Evolutionary conservation across 805 yeast species (phyloP).

Genomic region (Schwanniomyces occidentalis): DNA sequence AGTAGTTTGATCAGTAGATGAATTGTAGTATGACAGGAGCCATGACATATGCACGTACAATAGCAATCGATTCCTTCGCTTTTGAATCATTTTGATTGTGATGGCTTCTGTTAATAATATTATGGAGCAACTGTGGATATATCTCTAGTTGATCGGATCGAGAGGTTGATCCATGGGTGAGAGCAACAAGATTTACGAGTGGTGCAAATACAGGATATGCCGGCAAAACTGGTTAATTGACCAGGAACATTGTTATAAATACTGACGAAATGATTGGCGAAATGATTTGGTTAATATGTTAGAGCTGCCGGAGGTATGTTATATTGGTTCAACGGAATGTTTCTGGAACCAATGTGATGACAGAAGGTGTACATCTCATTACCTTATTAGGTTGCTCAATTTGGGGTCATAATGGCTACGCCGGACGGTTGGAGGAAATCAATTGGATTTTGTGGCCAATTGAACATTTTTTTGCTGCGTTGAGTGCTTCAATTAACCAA

Average conservation of each 20-base stretch:
- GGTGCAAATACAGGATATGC: constrained; percentile 48
- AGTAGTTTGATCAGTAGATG: no score
- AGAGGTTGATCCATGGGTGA: constrained; percentile 20
- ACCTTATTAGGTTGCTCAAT: constrained; percentile 44
- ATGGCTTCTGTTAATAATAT: constrained; percentile 53
- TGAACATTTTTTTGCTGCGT: constrained; percentile 47
- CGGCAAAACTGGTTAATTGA: constrained; percentile 67
- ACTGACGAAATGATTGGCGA: constrained; percentile 39
- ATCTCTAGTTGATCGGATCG: constrained; percentile 42
- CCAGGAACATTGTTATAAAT: constrained; percentile 42
- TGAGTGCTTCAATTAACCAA: constrained; percentile 10
- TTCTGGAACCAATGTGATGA: no score
- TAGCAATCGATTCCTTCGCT: constrained; percentile 52
- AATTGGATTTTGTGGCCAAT: constrained; percentile 47
- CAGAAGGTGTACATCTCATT: no score
- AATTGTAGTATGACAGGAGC: no score
- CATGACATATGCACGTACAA: constrained; percentile 21
- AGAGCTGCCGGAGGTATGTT: constrained; percentile 65
- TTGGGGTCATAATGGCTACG: constrained; percentile 47
- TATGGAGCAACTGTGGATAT: constrained; percentile 39
- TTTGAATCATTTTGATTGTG: constrained; percentile 52
- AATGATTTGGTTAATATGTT: constrained; percentile 42
- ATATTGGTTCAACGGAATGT: constrained; percentile 42
- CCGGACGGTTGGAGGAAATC: constrained; percentile 50
- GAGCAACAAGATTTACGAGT: constrained; percentile 10